Evolutionary conservation across 345 rosid species (phyloP), one percentile per base, ranked within the genome.

Genomic region (Lumnitzera racemosa): DNA sequence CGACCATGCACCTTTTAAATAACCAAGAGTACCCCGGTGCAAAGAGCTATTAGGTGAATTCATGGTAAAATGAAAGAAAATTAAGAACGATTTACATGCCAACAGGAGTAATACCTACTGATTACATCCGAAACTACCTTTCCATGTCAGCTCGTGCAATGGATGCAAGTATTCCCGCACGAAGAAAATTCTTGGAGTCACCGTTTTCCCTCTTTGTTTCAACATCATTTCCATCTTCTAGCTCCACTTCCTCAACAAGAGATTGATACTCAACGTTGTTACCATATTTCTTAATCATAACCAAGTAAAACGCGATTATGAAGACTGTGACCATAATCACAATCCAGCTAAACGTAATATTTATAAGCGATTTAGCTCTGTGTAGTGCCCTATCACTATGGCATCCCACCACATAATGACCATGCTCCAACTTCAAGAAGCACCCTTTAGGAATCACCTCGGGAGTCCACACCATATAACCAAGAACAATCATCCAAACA

Each of bases 391-490:
- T 75, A 9, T 61, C 67, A 14, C 62, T 71, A 20, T 75, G 61
- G 67, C 96, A 89, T 31, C 82, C 65, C 17, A 84, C 82, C 65
- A 83, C 83, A 27, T 71, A 49, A 63, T 82, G 87, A 47, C 81
- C 89, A n/a, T 80, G 85, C 69, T 86, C 87, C 23, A 5, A 0
- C 63, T 78, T 68, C 51, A 89, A 66, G 63, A 67, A 82, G 63
- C 96, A 86, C 12, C 78, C 90, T 70, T 79, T 83, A 1, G 96
- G 71, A 5, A 79, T 66, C 36, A 80, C 61, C 36, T 58, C 51
- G 12, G 94, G 90, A 11, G 83, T 89, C 88, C 90, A 89, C 13
- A 86, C 72, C 78, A 74, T 74, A 67, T 68, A 80, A 2, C 94
- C 94, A 86, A 81, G 83, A 56, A 76, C 29, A n/a, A 80, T 73